Conservation (phyloP, 257 asterid species). For the Nicotiana noctiflora region DNA sequence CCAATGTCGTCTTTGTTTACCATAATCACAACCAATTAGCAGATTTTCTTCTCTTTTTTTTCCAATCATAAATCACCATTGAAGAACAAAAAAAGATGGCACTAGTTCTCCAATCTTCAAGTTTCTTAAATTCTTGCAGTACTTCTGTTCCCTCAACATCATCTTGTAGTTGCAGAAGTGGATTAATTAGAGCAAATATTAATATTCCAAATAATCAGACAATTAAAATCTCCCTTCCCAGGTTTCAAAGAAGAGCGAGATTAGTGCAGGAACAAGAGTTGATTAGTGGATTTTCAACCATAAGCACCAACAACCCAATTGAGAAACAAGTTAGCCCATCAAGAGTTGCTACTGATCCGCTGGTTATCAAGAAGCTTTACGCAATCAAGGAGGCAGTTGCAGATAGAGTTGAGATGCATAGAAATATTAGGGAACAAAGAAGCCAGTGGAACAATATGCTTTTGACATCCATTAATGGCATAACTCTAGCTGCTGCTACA, state of each 20-base stretch:
- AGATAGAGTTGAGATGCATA: slow-evolving; percentile 63
- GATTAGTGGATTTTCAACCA: neutral
- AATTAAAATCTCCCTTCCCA: neutral
- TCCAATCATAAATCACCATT: neutral
- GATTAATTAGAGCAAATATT: neutral
- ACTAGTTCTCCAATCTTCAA: neutral
- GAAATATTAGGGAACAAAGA: slow-evolving; percentile 48
- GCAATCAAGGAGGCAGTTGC: slow-evolving; percentile 45
- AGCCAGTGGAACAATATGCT: slow-evolving; percentile 44
- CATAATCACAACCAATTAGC: neutral
- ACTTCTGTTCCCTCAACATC: neutral
- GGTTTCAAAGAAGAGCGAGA: neutral
- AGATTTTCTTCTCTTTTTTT: neutral
- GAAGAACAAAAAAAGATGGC: neutral
- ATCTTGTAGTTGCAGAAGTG: neutral
- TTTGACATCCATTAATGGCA: slow-evolving; percentile 36
- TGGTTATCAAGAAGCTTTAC: slow-evolving; percentile 34
- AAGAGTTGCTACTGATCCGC: slow-evolving; percentile 13
- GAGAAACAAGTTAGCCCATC: slow-evolving; percentile 3
- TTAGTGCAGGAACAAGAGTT: neutral
- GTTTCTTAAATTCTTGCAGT: neutral
- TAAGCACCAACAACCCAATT: neutral
- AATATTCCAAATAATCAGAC: neutral
- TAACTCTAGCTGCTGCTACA: slow-evolving; percentile 40
- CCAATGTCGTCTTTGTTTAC: neutral